Evolutionary conservation across 2,329 filamentous ascomycete genomes (phyloP), one percentile per base, ranked within the genome.

Genomic region (Neospermospora avenae): DNA sequence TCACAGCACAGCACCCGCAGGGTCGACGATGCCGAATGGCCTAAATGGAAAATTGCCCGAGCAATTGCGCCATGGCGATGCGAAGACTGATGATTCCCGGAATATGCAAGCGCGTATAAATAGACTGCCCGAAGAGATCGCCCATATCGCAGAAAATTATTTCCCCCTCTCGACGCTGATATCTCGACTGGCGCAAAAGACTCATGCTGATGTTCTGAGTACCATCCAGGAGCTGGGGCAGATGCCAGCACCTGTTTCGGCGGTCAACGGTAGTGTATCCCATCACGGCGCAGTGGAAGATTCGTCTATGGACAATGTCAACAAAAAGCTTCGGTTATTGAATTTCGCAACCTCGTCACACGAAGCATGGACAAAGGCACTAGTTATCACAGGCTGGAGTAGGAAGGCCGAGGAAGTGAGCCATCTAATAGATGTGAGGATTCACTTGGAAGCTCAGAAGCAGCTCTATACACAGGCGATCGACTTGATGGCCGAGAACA

Each of bases 371-470:
- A 91, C 96, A 73, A 98, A 99, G 77, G 84, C 93, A 7, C 80
- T 97, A 20, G 91, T 99, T 22, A 87, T 99, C 49, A 86, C 89
- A 1, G 89, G 95, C 75, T 99, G 95, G 95, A 90, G 89, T 72
- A 84, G 89, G 70, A 88, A 90, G 73, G 86, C 88, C 35, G 81
- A 85, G 41, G 85, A 89, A 67, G 90, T 98, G 67, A 89, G 88
- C 77, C 91, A 89, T 74, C 81, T 98, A 62, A 96, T 98, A 66
- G 93, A 98, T 70, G 77, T 99, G 65, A 90, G 89, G 71, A 81
- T 82, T 25, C 91, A 93, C 78, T 80, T 96, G 63, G 81, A 86
- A 60, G 76, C 79, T 59, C 82, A 89, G 68, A 81, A 86, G 63
- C 74, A 80, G 49, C 76, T 81, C 42, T 93, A 88, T 68, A 79